Conservation (phyloP, 2,329 filamentous ascomycete genomes). For the Amphichorda felina region DNA sequence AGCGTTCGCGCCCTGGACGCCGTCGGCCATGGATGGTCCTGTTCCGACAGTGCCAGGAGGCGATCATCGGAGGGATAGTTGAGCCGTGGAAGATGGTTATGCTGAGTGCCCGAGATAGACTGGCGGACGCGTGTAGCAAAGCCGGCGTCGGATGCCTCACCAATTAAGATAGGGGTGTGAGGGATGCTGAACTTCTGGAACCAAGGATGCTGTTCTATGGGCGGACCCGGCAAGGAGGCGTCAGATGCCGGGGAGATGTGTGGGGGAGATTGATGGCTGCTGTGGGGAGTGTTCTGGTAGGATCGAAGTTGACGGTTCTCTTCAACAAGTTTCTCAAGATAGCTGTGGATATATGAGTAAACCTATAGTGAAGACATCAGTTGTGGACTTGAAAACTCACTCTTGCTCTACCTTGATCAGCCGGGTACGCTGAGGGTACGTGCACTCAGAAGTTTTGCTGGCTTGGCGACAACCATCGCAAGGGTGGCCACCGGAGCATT, state of each 20-base stretch:
- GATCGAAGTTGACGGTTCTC: background rate
- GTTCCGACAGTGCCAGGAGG: constrained; percentile 13
- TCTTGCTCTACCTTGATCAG: constrained; percentile 7
- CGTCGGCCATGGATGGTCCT: constrained; percentile 12
- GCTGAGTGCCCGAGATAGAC: constrained; percentile 16
- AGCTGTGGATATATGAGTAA: background rate
- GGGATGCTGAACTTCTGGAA: constrained; percentile 20
- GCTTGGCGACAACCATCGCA: constrained; percentile 9
- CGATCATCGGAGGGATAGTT: constrained; percentile 20
- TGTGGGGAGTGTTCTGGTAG: background rate
- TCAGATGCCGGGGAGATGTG: background rate
- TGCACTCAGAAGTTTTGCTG: constrained; percentile 9
- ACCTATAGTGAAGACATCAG: background rate
- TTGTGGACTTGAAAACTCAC: background rate
- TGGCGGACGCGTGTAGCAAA: constrained; percentile 24
- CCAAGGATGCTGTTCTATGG: constrained; percentile 12
- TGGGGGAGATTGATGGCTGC: background rate
- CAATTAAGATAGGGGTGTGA: constrained; percentile 20
- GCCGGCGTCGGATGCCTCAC: constrained; percentile 22
- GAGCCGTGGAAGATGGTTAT: constrained; percentile 19
- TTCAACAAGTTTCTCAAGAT: background rate
- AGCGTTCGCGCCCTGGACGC: constrained; percentile 9
- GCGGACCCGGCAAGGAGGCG: background rate
- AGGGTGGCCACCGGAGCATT: constrained; percentile 10
- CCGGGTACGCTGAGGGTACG: constrained; percentile 9